Evolutionary conservation across 1,284 basidiomycete genomes (phyloP), one percentile per base, ranked within the genome.

Genomic region (Fomes fomentarius): DNA sequence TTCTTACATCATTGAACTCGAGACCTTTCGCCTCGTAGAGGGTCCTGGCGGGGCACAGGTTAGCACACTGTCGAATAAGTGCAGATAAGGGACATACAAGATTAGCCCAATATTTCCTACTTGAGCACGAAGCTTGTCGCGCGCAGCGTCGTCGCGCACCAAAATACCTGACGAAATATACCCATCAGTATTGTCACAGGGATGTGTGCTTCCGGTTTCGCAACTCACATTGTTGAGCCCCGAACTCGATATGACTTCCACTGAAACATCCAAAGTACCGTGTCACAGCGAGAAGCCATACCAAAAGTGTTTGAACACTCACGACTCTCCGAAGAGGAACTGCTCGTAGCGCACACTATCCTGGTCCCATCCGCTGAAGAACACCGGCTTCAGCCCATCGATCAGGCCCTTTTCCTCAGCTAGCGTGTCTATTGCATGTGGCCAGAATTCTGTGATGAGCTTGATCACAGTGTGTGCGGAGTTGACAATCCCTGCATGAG

Each of bases 11-110:
- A 59, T 89, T 79, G 63, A 89, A 89, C 64, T 89, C 88, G 0
- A 89, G 71, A 1, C 89, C 88, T 66, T 91, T 91, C 74, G 81
- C 84, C 47, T 91, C 85, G 56, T 87, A 87, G 0, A 89, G 66
- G 0, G 88, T 90, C 73, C 87, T 89, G 49, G 7, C 37, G 37
- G 1, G 24, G 25, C 5, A 38, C 26, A 50, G 25, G 34, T 48
- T 5, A 58, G 17, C 6, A 35, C 5, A 6, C n/a, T 4, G 25
- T 33, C 1, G 9, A 22, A 5, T 30, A 5, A 6, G 15, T 12
- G 2, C 2, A 14, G 19, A 19, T 4, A 37, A 26, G 10, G 26
- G 4, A 60, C 81, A 56, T 55, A 87, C 87, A 89, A 73, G 39
- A 89, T 80, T 2, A 85, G 52, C 11, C 84, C 85, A 17, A 85